Evolutionary conservation across 352 stramenopile species (phyloP).

Genomic region (Globisporangium cylindrosporum): DNA sequence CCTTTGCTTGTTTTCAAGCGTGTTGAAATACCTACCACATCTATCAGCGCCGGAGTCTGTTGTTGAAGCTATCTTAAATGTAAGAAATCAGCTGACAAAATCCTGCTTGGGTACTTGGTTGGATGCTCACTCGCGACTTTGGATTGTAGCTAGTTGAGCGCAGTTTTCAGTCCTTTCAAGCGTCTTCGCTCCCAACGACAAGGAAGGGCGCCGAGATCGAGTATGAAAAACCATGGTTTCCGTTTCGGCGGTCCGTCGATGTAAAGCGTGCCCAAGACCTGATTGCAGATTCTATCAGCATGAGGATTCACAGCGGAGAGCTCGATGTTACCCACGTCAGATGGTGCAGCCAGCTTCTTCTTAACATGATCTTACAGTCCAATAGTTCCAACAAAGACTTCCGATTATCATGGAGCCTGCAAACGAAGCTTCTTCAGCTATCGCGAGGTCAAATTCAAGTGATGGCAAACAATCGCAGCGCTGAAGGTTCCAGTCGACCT

Average conservation of each 20-base stretch:
- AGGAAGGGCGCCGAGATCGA: constrained; percentile 10
- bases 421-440: neutral
- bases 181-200: neutral
- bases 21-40: constrained; percentile 6
- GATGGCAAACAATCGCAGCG: neutral
- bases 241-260: constrained; percentile 33
- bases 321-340: constrained; percentile 5
- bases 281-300: constrained; percentile 20
- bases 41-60: neutral
- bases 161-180: neutral
- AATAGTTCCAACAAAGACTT: neutral
- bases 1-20: constrained; percentile 4
- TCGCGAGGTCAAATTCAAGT: neutral
- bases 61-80: constrained; percentile 8
- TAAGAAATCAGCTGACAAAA: neutral
- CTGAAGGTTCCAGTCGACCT: neutral
- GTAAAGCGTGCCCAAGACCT: constrained; percentile 19
- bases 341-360: neutral
- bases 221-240: constrained; percentile 37
- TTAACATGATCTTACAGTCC: constrained; percentile 9
- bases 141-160: constrained; percentile 8
- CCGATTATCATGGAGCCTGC: neutral
- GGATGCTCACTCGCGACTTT: neutral
- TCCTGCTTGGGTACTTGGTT: neutral
- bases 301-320: constrained; percentile 6